phyloP scores from a whole-genome alignment of 2,329 filamentous ascomycete genomes.

The Hymenoscyphus linearis region DNA sequence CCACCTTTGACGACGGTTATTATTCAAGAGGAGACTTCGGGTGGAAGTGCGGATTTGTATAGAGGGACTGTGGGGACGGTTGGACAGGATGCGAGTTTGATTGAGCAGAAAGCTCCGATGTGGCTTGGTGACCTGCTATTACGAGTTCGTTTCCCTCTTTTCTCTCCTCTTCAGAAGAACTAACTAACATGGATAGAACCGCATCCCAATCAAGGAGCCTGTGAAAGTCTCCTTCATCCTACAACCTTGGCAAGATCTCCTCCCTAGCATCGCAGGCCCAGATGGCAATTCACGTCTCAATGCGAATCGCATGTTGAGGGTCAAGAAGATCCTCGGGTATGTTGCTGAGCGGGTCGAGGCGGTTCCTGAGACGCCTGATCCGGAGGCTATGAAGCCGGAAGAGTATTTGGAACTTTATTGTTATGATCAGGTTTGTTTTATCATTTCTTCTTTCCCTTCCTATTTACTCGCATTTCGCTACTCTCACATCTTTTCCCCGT shows the following conservation, averaged over 20 bases:
- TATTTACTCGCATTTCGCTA: conserved; percentile 27
- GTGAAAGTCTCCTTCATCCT: conserved; percentile 94
- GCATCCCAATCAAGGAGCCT: conserved; percentile 79
- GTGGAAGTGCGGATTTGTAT: conserved; percentile 78
- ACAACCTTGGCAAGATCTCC: conserved; percentile 68
- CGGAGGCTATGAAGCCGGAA: conserved; percentile 66
- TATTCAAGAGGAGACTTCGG: conserved; percentile 63
- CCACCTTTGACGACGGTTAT: conserved; percentile 63
- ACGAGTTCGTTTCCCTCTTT: conserved; percentile 40
- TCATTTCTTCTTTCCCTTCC: neutral
- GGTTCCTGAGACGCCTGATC: conserved; percentile 51
- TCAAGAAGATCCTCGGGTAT: conserved; percentile 90
- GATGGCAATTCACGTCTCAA: conserved; percentile 88
- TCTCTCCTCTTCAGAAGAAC: neutral
- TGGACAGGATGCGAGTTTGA: conserved; percentile 69
- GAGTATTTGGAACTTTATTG: conserved; percentile 95
- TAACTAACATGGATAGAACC: conserved; percentile 49
- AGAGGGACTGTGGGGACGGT: conserved; percentile 78
- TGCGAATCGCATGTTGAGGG: conserved; percentile 92
- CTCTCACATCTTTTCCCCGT: neutral
- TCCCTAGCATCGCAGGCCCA: conserved; percentile 68
- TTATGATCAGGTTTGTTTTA: conserved; percentile 67
- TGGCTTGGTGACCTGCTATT: conserved; percentile 90
- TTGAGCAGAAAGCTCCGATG: conserved; percentile 81
- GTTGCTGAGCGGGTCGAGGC: conserved; percentile 87